Evolutionary conservation across 768 basidiomycete genomes (phyloP), one percentile per base, ranked within the genome.

Genomic region (Amanita fuliginea): DNA sequence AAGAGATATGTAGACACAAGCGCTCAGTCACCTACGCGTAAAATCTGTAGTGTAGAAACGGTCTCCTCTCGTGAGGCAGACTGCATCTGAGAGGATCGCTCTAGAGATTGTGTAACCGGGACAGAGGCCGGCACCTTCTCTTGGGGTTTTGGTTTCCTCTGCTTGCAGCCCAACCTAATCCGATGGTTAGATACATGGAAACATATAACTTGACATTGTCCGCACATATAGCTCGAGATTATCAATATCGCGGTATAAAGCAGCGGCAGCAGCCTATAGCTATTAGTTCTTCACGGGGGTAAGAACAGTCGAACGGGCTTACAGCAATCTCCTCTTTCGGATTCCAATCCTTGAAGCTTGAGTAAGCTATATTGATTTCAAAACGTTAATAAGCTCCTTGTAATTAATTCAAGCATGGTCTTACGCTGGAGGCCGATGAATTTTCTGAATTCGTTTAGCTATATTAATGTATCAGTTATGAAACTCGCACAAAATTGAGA

Each of bases 101-200:
- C 89, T 73, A 6, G 86, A 86, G 54, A 87, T 83, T 4, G 89
- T 90, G 66, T 80, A 89, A 22, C 86, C 85, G 4, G 86, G 86
- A 60, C 86, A 89, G 4, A 90, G 60, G 9, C 87, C 88, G 5
- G 84, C 80, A 6, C 86, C 89, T 1, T 78, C 74, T 19, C 71
- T 70, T 5, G 80, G 75, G 2, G 56, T 53, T 59, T 89, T 90
- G 2, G 83, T 59, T 56, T 88, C 71, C 61, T 91, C 88, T 4
- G 84, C 83, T 65, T 81, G 80, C 26, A 85, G 63, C 8, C 83
- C 83, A 26, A 79, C 75, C 76, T 78, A 49, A 4, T 22, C 4
- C 30, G 24, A 43, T 50, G 16, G 16, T 46, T 41, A 36, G 26
- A 13, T 48, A 18, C 50, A 39, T 32, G 16, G n/a, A 46, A 9